Base-by-base conservation (phyloP, 108 stramenopile species). In the Cylindrotheca fusiformis region DNA sequence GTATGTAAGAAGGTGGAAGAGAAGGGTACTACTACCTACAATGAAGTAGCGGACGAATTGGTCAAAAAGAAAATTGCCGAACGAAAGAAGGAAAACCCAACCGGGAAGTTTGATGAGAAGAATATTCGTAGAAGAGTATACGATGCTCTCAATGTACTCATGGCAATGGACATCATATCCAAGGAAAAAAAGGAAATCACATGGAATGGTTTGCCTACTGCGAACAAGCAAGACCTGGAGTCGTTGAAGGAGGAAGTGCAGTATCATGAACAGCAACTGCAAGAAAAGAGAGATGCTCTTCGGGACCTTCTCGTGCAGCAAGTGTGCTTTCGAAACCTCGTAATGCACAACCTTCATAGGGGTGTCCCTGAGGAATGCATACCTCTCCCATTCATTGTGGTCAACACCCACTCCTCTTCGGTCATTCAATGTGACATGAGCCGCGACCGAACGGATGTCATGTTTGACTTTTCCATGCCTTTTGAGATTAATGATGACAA, bases 401-500 rank as follows among this genome's bases (percentile, higher is more conserved):
- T 97, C 48, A 95, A 88, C 67, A 91, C 95, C 14, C 62, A 79
- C 60, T 63, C 75, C 20, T 69, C 67, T 32, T 86, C 94, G 1
- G 83, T 90, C 4, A 93, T 95, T 66, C 90, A 96, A 50, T 96
- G 95, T 67, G 94, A 97, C 70, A 96, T 96, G 94, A 78, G 79
- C 19, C 78, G 77, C 20, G 85, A 95, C 61, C 77, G 82, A 21
- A 82, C 84, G 1, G 81, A 91, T 63, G 94, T 97, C 63, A 91
- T 78, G 72, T 95, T 97, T 76, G 90, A 96, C 55, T 97, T 97
- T 60, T 71, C 66, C 60, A 65, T 74, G 63, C 88, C 94, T 18
- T 97, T 96, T 76, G 95, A 97, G 74, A 91, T 97, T 53, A 91
- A 90, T 60, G 95, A 96, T 71, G 97, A 96, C 76, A 95, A 93